These are phyloP conservation scores for Sporothrix variecibatus DNA, from an alignment of 2,329 filamentous ascomycete genomes.

Conservation along the genomic window DNA sequence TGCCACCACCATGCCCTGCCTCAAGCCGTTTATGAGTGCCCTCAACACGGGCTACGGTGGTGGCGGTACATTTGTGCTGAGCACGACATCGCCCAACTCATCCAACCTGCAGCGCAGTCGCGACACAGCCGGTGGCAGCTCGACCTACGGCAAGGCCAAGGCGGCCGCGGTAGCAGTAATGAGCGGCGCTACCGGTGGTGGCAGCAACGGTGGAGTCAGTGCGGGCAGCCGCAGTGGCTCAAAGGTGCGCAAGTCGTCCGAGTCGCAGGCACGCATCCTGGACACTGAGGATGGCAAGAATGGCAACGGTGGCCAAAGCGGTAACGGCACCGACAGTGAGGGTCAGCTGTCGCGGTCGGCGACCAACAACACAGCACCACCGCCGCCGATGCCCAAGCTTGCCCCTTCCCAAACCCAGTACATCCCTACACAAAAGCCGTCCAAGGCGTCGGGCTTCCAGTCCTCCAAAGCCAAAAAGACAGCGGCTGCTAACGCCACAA, in stretches of 20 bases:
- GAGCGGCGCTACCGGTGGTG: constrained; percentile 11
- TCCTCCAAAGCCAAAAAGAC: background rate
- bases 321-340: background rate
- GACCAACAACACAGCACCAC: background rate
- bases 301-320: background rate
- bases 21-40: constrained; percentile 47
- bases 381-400: constrained; percentile 8
- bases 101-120: constrained; percentile 21
- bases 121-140: background rate
- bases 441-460: background rate
- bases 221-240: background rate
- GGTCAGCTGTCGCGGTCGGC: background rate
- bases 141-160: constrained; percentile 22
- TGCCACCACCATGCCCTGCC: constrained; percentile 45
- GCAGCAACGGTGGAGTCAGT: background rate
- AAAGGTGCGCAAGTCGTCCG: constrained; percentile 23
- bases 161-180: constrained; percentile 19
- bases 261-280: constrained; percentile 23
- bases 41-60: constrained; percentile 39
- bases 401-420: constrained; percentile 14
- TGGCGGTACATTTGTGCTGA: constrained; percentile 27
- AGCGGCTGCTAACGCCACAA: background rate
- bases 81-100: constrained; percentile 18
- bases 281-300: background rate
- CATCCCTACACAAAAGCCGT: background rate